These are phyloP conservation scores for Laguncularia racemosa DNA, from an alignment of 345 rosid species.

Conservation along the genomic window DNA sequence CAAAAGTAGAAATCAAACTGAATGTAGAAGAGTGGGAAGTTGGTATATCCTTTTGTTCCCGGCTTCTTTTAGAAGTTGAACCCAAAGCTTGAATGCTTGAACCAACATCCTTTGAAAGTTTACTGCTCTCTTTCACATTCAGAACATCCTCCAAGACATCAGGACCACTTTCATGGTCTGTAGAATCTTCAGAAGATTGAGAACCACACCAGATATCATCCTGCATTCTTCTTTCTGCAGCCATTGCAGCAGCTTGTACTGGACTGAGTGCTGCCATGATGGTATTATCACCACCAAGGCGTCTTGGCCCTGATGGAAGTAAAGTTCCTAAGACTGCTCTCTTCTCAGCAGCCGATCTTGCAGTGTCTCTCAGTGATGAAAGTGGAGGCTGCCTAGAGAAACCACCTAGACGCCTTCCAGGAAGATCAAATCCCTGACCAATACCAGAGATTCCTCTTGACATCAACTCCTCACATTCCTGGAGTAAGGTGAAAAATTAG, in stretches of 20 bases:
- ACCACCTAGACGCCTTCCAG: constrained; percentile 78
- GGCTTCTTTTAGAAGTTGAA: constrained; percentile 39
- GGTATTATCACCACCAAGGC: constrained; percentile 76
- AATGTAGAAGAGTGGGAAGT: constrained; percentile 14
- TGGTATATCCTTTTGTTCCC: constrained; percentile 14
- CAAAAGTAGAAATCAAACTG: constrained; percentile 4
- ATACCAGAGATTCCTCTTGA: constrained; percentile 62
- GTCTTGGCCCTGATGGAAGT: constrained; percentile 68
- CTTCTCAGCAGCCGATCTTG: constrained; percentile 66
- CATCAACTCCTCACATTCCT: constrained; percentile 91
- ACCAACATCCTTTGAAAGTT: constrained; percentile 15
- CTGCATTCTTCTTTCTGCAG: constrained; percentile 82
- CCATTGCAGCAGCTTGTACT: constrained; percentile 92
- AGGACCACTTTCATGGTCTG: constrained; percentile 33
- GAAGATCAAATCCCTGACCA: constrained; percentile 71
- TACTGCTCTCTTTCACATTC: constrained; percentile 13
- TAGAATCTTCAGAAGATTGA: constrained; percentile 31
- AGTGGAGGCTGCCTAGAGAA: constrained; percentile 61
- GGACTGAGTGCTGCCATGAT: constrained; percentile 82
- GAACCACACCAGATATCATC: constrained; percentile 93
- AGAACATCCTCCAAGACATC: constrained; percentile 22
- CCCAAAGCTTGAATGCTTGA: constrained; percentile 6
- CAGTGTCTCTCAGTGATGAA: constrained; percentile 49
- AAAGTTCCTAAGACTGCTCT: constrained; percentile 50
- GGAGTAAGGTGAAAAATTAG: constrained; percentile 3